These are phyloP conservation scores for Salvia rosmarinus DNA, from an alignment of 257 asterid genomes.

Conservation along the genomic window DNA sequence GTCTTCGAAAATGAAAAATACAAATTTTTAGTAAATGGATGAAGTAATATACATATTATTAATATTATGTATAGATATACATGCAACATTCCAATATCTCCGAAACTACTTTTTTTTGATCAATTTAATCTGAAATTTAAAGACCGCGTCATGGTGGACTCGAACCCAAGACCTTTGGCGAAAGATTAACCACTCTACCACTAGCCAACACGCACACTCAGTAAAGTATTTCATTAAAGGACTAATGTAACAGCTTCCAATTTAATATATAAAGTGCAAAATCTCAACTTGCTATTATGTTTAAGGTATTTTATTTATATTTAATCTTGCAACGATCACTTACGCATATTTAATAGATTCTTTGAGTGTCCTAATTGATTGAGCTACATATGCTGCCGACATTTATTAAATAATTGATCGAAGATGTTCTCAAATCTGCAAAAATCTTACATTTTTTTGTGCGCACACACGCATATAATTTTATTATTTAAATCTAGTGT, in stretches of 20 bases:
- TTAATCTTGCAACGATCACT: neutral
- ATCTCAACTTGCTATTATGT: neutral
- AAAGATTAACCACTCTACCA: too few relatives aligned
- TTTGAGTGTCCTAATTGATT: neutral
- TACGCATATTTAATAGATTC: neutral
- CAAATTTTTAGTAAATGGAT: too few relatives aligned
- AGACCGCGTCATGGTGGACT: too few relatives aligned
- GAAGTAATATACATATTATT: too few relatives aligned
- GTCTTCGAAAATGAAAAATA: too few relatives aligned
- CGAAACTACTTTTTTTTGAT: too few relatives aligned
- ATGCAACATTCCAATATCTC: neutral
- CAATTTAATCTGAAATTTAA: too few relatives aligned
- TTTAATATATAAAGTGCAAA: neutral
- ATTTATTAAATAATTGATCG: neutral
- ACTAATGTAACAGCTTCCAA: too few relatives aligned
- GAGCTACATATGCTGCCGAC: neutral
- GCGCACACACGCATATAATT: neutral
- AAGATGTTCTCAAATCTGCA: neutral
- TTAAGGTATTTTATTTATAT: neutral
- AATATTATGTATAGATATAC: neutral
- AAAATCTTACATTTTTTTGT: neutral
- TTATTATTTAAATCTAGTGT: too few relatives aligned
- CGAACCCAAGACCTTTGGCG: too few relatives aligned
- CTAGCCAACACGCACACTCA: too few relatives aligned
- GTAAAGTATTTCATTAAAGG: too few relatives aligned